Conservation (phyloP, 2,329 filamentous ascomycete genomes). For the Claviceps digitariae region DNA sequence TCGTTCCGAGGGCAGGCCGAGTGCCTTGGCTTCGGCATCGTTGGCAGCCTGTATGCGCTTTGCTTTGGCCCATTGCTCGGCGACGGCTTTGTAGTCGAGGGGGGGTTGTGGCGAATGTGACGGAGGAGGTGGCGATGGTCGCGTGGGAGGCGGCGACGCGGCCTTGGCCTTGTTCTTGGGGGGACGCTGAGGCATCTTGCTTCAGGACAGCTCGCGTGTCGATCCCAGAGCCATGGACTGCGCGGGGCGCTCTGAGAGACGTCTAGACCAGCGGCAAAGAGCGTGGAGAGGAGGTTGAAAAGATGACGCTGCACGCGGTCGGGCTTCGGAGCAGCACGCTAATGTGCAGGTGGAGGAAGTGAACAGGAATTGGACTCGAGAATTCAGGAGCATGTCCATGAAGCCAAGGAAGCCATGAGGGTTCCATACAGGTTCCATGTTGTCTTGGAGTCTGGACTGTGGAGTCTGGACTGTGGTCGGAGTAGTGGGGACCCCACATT, state of each 20-base stretch:
- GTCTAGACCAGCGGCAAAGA: not conserved
- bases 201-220: conserved; percentile 7
- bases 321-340: not conserved
- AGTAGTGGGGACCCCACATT: too few species aligned
- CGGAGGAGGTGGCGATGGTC: conserved; percentile 3
- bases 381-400: not conserved
- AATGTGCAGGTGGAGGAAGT: not conserved
- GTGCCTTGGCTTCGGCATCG: conserved; percentile 20
- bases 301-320: not conserved
- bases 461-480: too few species aligned
- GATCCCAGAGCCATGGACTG: conserved; percentile 16
- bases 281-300: not conserved
- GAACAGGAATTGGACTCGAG: too few species aligned
- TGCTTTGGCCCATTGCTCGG: conserved; percentile 39
- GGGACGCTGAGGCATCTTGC: conserved; percentile 15
- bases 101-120: conserved; percentile 1
- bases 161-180: conserved; percentile 13
- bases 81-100: conserved; percentile 38
- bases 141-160: conserved; percentile 8
- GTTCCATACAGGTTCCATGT: too few species aligned
- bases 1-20: conserved; percentile 18
- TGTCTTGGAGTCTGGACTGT: too few species aligned
- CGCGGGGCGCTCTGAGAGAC: conserved; percentile 6
- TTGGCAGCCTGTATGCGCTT: conserved; percentile 34
- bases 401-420: too few species aligned